phyloP scores from a whole-genome alignment of 768 basidiomycete species.

The Hygrophorus pudorinus region DNA sequence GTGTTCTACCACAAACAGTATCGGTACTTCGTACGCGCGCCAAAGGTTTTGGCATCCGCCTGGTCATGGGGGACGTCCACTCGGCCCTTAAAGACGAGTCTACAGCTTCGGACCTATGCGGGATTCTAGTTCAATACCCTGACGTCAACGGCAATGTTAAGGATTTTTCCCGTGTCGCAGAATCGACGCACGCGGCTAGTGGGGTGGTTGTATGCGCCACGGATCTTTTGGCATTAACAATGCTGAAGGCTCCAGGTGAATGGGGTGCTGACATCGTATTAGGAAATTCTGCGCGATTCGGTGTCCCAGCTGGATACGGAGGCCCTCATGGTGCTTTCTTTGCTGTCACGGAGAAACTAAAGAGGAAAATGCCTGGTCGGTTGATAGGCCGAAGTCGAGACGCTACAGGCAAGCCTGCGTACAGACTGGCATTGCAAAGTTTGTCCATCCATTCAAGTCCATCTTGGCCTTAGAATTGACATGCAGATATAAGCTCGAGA shows the following conservation, averaged over 20 bases:
- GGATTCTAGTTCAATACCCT: slow-evolving; percentile 90
- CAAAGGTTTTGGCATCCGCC: slow-evolving; percentile 84
- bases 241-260: slow-evolving; percentile 93
- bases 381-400: slow-evolving; percentile 89
- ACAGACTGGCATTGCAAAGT: slow-evolving; percentile 93
- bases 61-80: slow-evolving; percentile 59
- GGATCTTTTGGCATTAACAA: slow-evolving; percentile 85
- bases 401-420: slow-evolving; percentile 74
- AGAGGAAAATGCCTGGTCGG: slow-evolving; percentile 98
- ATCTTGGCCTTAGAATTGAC: background rate
- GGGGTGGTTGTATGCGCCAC: slow-evolving; percentile 85
- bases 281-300: slow-evolving; percentile 94
- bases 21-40: slow-evolving; percentile 86
- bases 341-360: slow-evolving; percentile 82
- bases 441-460: slow-evolving; percentile 21
- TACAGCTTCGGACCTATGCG: slow-evolving; percentile 59
- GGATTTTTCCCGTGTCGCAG: slow-evolving; percentile 59
- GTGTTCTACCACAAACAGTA: slow-evolving; percentile 82
- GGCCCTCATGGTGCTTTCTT: slow-evolving; percentile 98
- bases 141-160: slow-evolving; percentile 78
- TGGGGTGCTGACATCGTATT: slow-evolving; percentile 97
- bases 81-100: slow-evolving; percentile 40
- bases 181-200: slow-evolving; percentile 59
- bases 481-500: slow-evolving; percentile 61
- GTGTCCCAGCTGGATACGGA: slow-evolving; percentile 94